Evolutionary conservation across 495 filamentous ascomycete species (phyloP), one percentile per base, ranked within the genome.

Genomic region (Platismatia glauca): DNA sequence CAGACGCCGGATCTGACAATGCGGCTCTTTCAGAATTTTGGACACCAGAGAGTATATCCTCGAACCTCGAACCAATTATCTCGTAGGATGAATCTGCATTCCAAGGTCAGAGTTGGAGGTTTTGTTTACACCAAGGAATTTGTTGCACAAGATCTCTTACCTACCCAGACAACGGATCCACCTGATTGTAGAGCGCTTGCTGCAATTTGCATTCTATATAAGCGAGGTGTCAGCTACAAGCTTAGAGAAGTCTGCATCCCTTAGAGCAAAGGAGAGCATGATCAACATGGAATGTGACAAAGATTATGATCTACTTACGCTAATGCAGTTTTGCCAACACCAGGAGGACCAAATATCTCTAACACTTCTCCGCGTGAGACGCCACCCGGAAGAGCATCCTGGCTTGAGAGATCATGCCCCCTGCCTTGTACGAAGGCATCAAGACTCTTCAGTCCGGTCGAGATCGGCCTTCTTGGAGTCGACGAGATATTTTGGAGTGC

Each of bases 341-440:
- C 93, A 13, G 90, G 89, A 20, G 94, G 91, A 0, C 94, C 94
- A 76, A 86, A 95, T 37, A 96, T 75, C 72, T 98, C 94, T 8
- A 86, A 86, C n/a, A 95, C 79, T 70, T 90, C 87, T 29, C 90
- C 91, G 41, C 85, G 83, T 59, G 82, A 76, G 33, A 96, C 72
- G 6, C 89, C 91, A 52, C 77, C 79, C 52, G 22, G 55, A 39
- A 27, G 16, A 22, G 27, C 15, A 24, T 60, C 41, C 31, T 59
- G 50, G 27, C 58, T 56, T 11, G 37, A 58, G 4, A 3, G 0
- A 5, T 59, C 55, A 24, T 33, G 24, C 13, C 58, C 41, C 34
- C 56, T 50, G 34, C 60, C 59, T 35, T 65, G 68, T 18, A 90
- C 69, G 20, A 74, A 74, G 59, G 72, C 70, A 72, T 92, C 86